phyloP scores from a whole-genome alignment of 345 rosid genomes.

The Syzygium grande region DNA sequence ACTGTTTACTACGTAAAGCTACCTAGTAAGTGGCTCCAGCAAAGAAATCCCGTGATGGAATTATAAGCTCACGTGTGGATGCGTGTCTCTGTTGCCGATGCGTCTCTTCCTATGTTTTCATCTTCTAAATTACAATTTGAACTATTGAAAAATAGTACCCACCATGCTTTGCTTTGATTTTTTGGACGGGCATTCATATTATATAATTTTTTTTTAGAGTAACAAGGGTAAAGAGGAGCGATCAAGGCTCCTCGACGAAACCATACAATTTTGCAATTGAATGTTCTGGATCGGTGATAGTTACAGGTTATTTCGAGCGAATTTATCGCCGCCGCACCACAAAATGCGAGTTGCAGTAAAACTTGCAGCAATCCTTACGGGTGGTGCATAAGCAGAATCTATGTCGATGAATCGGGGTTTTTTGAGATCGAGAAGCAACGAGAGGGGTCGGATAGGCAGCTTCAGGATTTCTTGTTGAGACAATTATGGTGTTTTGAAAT shows the following conservation, averaged over 20 bases:
- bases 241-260: background rate
- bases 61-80: background rate
- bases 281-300: background rate
- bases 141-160: background rate
- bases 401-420: background rate
- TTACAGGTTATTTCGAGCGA: background rate
- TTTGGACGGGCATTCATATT: background rate
- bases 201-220: background rate
- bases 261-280: background rate
- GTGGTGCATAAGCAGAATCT: background rate
- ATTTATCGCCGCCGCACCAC: background rate
- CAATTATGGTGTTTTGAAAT: background rate
- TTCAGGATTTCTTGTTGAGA: background rate
- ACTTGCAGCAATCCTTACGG: accelerated
- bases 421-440: background rate
- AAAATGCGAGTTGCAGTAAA: background rate
- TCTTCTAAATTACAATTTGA: background rate
- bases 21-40: background rate
- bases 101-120: background rate
- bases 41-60: background rate
- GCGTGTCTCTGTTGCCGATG: background rate
- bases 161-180: background rate
- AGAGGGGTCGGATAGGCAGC: background rate
- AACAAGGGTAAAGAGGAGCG: background rate
- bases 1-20: too few species aligned